Base-by-base conservation (phyloP, 108 stramenopile genomes). In the Cyclotella cryptica region DNA sequence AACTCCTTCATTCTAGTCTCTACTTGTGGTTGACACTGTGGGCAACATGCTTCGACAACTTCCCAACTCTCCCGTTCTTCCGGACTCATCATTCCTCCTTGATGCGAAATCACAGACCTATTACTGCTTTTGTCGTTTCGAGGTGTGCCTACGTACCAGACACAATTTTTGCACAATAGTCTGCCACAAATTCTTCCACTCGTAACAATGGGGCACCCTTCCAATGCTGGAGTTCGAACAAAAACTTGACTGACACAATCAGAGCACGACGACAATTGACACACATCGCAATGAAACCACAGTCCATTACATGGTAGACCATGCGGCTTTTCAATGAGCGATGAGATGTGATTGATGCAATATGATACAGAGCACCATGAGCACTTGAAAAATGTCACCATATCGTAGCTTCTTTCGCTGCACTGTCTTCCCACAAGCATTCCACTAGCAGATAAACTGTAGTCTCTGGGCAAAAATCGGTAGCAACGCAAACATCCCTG, bases 211-310 rank as follows among this genome's bases (percentile, higher is more conserved):
- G 39, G 53, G 24, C 69, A 71, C 24, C 69, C 69, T 21, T 26
- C 17, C 4, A 18, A 10, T 9, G 57, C 29, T 27, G 54, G 54
- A n/a, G 35, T 1, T 21, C 26, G 26, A 58, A 29, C 24, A 55
- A 66, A 75, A 26, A 75, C 53, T 43, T 75, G 74, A 24, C 74
- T 66, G 15, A 66, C 43, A 55, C 74, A 75, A 27, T 75, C 64
- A 28, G 64, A 53, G 26, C 74, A 75, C 19, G 74, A 75, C 54
- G 79, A 80, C 44, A 66, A 30, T 19, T 80, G 58, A 51, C 79
- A 80, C 14, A 74, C 67, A 40, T 80, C 72, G 52, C 79, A 80
- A 26, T 54, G 68, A 68, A 69, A 80, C 79, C 79, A 80, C 19
- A 9, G 12, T 39, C 13, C 19, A 24, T 35, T 52, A 35, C 35